These are phyloP conservation scores for Tuber indicum DNA, from an alignment of 495 filamentous ascomycete species.

Conservation along the genomic window DNA sequence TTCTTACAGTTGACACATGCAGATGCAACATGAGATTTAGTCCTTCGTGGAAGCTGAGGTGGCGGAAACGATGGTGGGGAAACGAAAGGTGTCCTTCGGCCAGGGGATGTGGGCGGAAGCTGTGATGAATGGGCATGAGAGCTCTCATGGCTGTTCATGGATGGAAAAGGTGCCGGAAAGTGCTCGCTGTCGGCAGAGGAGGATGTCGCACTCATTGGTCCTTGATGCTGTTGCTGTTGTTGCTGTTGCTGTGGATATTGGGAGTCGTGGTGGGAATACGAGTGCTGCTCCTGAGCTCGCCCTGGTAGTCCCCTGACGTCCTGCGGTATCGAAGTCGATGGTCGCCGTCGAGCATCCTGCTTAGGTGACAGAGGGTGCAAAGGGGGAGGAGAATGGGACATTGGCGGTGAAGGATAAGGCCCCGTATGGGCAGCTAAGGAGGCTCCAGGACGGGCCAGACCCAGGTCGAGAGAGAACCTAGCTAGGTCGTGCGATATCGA, in stretches of 20 bases:
- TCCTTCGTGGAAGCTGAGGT: conserved; percentile 66
- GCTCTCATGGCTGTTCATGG: conserved; percentile 29
- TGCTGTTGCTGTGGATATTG: conserved; percentile 28
- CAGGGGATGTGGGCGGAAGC: conserved; percentile 36
- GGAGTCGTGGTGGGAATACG: conserved; percentile 23
- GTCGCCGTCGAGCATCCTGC: conserved; percentile 52
- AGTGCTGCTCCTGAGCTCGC: conserved; percentile 45
- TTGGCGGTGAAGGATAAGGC: conserved; percentile 73
- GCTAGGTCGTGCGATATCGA: conserved; percentile 56
- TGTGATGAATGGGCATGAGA: conserved; percentile 40
- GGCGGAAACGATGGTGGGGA: conserved; percentile 41
- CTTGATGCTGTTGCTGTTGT: conserved; percentile 36
- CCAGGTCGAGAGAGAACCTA: conserved; percentile 62
- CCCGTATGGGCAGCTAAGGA: conserved; percentile 57
- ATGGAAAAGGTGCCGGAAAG: conserved; percentile 41
- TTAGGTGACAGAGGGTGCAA: conserved; percentile 57
- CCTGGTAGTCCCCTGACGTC: conserved; percentile 48
- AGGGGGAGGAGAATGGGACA: conserved; percentile 71
- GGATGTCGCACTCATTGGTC: conserved; percentile 22
- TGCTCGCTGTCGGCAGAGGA: conserved; percentile 23
- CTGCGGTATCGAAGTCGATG: conserved; percentile 53
- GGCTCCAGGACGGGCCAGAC: conserved; percentile 61
- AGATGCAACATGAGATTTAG: conserved; percentile 92
- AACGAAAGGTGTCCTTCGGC: conserved; percentile 41
- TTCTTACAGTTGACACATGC: conserved; percentile 97